Evolutionary conservation across 2,329 filamentous ascomycete species (phyloP).

Genomic region (Cytospora leucostoma): DNA sequence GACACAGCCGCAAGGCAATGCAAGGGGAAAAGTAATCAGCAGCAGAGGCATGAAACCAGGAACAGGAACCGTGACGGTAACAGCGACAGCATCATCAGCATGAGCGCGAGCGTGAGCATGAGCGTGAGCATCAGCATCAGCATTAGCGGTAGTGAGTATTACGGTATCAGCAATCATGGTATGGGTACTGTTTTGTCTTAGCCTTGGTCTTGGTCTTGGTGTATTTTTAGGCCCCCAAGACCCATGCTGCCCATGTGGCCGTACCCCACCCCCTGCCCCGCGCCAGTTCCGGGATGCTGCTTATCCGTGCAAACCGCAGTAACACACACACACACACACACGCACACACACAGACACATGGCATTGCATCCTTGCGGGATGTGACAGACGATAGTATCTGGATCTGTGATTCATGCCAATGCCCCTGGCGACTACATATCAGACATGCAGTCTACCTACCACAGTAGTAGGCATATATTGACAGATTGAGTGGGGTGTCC

Average conservation of each 20-base stretch:
- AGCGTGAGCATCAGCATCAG: background rate
- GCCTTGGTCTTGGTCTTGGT: background rate
- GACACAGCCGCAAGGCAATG: conserved; percentile 15
- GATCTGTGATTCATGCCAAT: too few species aligned
- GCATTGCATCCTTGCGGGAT: too few species aligned
- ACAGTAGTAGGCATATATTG: background rate
- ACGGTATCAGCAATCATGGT: conserved; percentile 8
- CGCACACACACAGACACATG: too few species aligned
- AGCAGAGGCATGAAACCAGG: background rate
- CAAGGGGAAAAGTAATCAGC: conserved; percentile 12
- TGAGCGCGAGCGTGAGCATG: conserved; percentile 7
- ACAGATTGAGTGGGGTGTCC: background rate
- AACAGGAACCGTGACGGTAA: background rate
- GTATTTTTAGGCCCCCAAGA: conserved; percentile 25
- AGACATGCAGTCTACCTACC: background rate
- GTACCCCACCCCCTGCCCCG: conserved; percentile 17
- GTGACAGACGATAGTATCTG: too few species aligned
- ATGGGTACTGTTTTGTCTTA: conserved; percentile 1
- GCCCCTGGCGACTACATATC: background rate
- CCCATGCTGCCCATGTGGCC: conserved; percentile 20
- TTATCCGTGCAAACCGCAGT: background rate
- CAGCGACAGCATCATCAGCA: conserved; percentile 4
- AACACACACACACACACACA: conserved; percentile 3
- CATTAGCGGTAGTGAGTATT: conserved; percentile 11
- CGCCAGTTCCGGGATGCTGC: conserved; percentile 2